Conservation (phyloP, 140 eudicot genomes). For the Cichorium intybus region DNA sequence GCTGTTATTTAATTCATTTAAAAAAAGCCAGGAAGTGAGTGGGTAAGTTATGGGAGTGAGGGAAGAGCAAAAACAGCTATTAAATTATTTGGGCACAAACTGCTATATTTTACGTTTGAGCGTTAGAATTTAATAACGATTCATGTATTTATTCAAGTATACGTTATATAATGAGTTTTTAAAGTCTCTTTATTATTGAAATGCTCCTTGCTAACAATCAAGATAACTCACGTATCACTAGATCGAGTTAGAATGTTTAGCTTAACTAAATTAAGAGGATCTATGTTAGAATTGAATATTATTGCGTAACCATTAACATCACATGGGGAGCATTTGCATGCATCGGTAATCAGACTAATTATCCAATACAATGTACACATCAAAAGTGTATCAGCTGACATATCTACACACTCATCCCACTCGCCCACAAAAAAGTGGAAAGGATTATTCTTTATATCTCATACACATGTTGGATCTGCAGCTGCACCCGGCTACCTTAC, state of each 20-base stretch:
- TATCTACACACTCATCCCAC: constrained; percentile 11
- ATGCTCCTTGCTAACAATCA: no score
- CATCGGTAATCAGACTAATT: neutral
- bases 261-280: neutral
- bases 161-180: no score
- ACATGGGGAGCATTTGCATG: constrained; percentile 17
- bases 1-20: no score
- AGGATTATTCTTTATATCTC: neutral
- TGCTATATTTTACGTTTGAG: no score
- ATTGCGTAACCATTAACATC: neutral
- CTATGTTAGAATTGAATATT: neutral
- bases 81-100: no score
- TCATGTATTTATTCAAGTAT: no score
- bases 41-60: no score
- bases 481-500: neutral
- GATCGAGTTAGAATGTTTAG: neutral
- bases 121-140: no score
- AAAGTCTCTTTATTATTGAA: no score
- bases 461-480: neutral
- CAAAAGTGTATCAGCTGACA: constrained; percentile 10
- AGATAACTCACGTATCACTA: no score
- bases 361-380: neutral
- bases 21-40: no score
- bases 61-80: no score
- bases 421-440: neutral